These are phyloP conservation scores for Datisca glomerata DNA, from an alignment of 306 rosid species.

Conservation along the genomic window DNA sequence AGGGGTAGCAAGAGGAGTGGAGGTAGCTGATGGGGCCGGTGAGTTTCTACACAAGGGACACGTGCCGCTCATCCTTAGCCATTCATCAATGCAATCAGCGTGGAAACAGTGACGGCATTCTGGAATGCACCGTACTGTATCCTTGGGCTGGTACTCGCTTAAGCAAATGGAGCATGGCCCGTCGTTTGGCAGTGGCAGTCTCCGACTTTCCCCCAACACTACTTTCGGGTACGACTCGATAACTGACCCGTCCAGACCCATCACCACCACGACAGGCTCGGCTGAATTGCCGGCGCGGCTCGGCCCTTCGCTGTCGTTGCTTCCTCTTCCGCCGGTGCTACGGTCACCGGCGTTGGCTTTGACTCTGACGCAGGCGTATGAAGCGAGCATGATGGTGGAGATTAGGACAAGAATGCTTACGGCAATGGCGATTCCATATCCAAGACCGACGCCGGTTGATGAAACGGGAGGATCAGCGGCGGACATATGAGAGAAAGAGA, in stretches of 20 bases:
- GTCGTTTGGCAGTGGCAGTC: slow-evolving; percentile 34
- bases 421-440: slow-evolving; percentile 60
- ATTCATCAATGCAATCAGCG: slow-evolving; percentile 38
- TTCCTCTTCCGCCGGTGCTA: not conserved
- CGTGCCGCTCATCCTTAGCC: slow-evolving; percentile 47
- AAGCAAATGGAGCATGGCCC: slow-evolving; percentile 49
- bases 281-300: not conserved
- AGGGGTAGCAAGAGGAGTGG: slow-evolving; percentile 26
- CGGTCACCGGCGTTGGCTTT: slow-evolving; percentile 15
- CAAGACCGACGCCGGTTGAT: slow-evolving; percentile 44
- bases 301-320: not conserved
- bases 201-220: slow-evolving; percentile 35
- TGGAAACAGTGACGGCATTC: slow-evolving; percentile 58
- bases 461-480: slow-evolving; percentile 23
- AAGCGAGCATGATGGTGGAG: slow-evolving; percentile 60
- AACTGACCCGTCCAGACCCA: slow-evolving; percentile 37
- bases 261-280: slow-evolving; percentile 14
- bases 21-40: slow-evolving; percentile 49
- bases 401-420: slow-evolving; percentile 59
- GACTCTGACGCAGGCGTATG: slow-evolving; percentile 42
- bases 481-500: slow-evolving; percentile 21
- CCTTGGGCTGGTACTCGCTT: slow-evolving; percentile 34
- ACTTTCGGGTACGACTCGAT: slow-evolving; percentile 43
- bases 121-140: slow-evolving; percentile 40
- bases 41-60: slow-evolving; percentile 61